Evolutionary conservation across 345 rosid species (phyloP).

Genomic region (Eucalyptus urophylla): DNA sequence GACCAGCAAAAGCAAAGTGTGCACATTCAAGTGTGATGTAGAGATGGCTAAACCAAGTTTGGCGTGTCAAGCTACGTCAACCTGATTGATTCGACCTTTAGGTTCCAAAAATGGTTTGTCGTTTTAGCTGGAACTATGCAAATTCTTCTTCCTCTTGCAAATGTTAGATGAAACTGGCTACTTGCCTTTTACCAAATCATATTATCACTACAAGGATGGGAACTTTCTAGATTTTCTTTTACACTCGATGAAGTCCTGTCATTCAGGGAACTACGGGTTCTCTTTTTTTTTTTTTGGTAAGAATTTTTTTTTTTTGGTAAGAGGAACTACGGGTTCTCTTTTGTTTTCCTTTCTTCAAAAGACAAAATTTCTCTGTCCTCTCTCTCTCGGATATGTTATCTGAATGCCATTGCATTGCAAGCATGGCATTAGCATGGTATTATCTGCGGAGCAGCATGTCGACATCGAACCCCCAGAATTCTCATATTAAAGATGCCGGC

Average conservation of each 20-base stretch:
- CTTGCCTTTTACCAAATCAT: not conserved
- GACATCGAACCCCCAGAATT: not conserved
- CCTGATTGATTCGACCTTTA: not conserved
- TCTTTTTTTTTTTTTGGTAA: too few species aligned
- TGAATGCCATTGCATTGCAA: not conserved
- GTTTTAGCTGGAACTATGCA: not conserved
- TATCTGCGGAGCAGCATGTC: fast-evolving
- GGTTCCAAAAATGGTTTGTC: not conserved
- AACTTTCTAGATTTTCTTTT: not conserved
- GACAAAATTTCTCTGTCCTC: not conserved
- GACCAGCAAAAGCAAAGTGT: not conserved
- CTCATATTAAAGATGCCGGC: not conserved
- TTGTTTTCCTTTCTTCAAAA: not conserved
- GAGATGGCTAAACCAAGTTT: not conserved
- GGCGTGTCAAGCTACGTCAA: not conserved
- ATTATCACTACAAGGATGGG: not conserved
- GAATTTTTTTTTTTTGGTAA: too few species aligned
- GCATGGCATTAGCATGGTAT: not conserved
- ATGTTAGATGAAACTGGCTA: not conserved
- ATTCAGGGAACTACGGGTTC: not conserved
- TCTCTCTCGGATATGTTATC: not conserved
- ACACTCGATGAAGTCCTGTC: not conserved
- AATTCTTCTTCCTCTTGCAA: not conserved
- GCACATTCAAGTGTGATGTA: not conserved
- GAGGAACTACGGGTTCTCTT: not conserved